These are phyloP conservation scores for Plasmopara viticola DNA, from an alignment of 352 stramenopile genomes.

Conservation along the genomic window DNA sequence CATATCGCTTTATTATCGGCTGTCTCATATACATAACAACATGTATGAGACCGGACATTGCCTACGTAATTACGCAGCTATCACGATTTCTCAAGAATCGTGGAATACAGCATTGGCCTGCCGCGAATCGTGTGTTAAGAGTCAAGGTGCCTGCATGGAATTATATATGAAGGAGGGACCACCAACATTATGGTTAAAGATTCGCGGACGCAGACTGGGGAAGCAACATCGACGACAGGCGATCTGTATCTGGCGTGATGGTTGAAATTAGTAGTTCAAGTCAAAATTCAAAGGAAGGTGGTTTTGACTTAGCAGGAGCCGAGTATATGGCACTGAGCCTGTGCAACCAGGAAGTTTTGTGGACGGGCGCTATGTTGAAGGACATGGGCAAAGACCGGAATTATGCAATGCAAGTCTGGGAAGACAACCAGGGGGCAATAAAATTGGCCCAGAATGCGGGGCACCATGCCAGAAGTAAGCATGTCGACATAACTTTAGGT, in stretches of 20 bases:
- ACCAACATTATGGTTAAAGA: not conserved
- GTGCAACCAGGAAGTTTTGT: slow-evolving; percentile 10
- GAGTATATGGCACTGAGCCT: slow-evolving; percentile 15
- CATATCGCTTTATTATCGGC: not conserved
- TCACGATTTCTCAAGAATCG: not conserved
- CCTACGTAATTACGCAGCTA: not conserved
- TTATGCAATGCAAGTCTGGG: not conserved
- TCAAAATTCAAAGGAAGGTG: slow-evolving; percentile 7
- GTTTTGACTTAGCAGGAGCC: slow-evolving; percentile 4
- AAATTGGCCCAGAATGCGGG: not conserved
- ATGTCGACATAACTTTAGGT: not conserved
- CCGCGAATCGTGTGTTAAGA: not conserved
- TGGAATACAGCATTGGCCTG: not conserved
- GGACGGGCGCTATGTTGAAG: not conserved
- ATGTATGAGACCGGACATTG: not conserved
- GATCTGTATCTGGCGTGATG: slow-evolving; percentile 4
- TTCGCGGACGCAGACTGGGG: not conserved
- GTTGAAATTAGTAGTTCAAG: slow-evolving; percentile 3
- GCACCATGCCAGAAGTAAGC: not conserved
- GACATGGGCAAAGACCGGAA: slow-evolving; percentile 4
- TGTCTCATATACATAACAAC: not conserved
- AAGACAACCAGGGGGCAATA: not conserved
- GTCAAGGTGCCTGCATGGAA: not conserved
- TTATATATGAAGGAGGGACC: not conserved
- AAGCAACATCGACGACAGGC: not conserved